Evolutionary conservation across 805 yeast genomes (phyloP).

Genomic region (Candida nemodendra): DNA sequence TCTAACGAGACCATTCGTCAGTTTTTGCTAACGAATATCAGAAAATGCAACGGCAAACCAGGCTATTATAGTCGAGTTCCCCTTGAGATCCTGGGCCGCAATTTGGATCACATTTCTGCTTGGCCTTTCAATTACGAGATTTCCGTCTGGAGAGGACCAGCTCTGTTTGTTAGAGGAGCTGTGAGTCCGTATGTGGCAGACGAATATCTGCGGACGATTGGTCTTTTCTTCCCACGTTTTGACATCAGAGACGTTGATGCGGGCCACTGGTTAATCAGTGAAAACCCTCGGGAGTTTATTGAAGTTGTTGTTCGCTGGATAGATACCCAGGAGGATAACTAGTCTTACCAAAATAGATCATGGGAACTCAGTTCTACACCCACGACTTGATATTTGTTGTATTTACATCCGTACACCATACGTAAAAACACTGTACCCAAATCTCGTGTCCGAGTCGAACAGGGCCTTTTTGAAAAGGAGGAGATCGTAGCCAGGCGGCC

Average conservation of each 20-base stretch:
- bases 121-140: slow-evolving; percentile 69
- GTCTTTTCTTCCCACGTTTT: slow-evolving; percentile 74
- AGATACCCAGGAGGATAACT: slow-evolving; percentile 34
- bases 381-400: slow-evolving; percentile 2
- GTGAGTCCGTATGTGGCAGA: slow-evolving; percentile 78
- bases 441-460: slow-evolving; percentile 10
- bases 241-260: slow-evolving; percentile 71
- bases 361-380: slow-evolving; percentile 1
- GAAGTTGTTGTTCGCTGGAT: slow-evolving; percentile 61
- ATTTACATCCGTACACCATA: slow-evolving; percentile 7
- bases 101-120: slow-evolving; percentile 64
- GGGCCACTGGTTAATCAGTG: slow-evolving; percentile 93
- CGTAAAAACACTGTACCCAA: neutral
- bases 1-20: slow-evolving; percentile 60
- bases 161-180: slow-evolving; percentile 78
- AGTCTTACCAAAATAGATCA: neutral
- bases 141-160: slow-evolving; percentile 64
- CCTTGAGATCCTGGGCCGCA: slow-evolving; percentile 60
- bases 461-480: no score
- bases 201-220: slow-evolving; percentile 71
- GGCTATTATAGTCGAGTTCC: slow-evolving; percentile 60
- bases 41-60: slow-evolving; percentile 38
- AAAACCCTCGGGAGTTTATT: slow-evolving; percentile 77
- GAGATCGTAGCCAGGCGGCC: no score
- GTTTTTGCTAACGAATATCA: slow-evolving; percentile 71